These are phyloP conservation scores for Ganoderma meredithae DNA, from an alignment of 1,284 basidiomycete genomes.

Conservation along the genomic window DNA sequence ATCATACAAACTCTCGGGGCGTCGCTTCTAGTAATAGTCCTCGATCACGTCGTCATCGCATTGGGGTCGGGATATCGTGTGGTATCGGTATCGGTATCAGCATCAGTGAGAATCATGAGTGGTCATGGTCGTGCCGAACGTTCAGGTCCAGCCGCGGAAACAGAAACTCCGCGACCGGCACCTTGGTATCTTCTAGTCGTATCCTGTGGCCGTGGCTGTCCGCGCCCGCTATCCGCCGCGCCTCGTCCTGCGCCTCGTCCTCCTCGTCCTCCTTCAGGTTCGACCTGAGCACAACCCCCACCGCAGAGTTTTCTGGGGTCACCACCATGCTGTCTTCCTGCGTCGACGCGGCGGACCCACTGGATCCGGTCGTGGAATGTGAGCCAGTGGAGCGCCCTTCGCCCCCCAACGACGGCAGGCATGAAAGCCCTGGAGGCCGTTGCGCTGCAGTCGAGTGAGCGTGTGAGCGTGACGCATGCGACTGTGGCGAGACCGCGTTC, in stretches of 20 bases:
- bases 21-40: neutral
- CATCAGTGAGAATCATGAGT: neutral
- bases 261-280: too few relatives aligned
- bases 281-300: neutral
- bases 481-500: neutral
- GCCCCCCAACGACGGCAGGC: conserved; percentile 9
- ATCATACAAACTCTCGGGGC: neutral
- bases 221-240: neutral
- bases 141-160: conserved; percentile 4
- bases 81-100: neutral
- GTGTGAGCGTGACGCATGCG: neutral
- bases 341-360: conserved; percentile 7
- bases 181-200: conserved; percentile 5
- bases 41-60: neutral
- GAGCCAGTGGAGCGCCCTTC: conserved; percentile 8
- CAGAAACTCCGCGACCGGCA: neutral
- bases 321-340: conserved; percentile 16
- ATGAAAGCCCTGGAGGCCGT: conserved; percentile 4
- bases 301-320: conserved; percentile 11
- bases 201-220: neutral
- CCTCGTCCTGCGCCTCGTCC: conserved; percentile 7
- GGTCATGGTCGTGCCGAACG: conserved; percentile 2
- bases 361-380: conserved; percentile 1
- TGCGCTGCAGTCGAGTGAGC: neutral
- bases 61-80: too few relatives aligned